A percentile compares a stretch with the other conserved stretches of the same genome.
phyloP scores from a whole-genome alignment of 2,329 filamentous ascomycete species.

The Sporothrix inflata region DNA sequence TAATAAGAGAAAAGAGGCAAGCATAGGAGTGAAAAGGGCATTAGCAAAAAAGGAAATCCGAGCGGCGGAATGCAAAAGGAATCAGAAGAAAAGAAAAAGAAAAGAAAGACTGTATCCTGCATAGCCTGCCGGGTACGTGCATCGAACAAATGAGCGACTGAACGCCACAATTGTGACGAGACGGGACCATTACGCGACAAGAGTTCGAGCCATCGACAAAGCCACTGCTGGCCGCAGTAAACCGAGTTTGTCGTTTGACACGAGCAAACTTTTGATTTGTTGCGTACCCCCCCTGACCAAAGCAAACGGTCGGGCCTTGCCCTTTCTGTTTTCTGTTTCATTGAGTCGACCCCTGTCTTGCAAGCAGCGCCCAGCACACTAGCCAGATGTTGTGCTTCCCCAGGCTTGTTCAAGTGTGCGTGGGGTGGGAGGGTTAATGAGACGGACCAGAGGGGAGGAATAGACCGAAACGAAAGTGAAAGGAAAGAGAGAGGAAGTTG shows the following conservation, averaged over 20 bases:
- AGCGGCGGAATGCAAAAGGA: background rate
- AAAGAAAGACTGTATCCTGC: too few relatives aligned
- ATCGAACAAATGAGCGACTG: background rate
- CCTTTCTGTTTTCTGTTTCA: too few relatives aligned
- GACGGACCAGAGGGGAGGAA: too few relatives aligned
- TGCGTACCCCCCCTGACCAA: background rate
- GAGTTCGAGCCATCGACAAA: background rate
- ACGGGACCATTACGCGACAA: background rate
- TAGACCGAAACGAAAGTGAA: too few relatives aligned
- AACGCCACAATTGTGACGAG: constrained; percentile 5
- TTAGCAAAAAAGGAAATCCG: background rate
- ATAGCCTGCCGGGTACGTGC: constrained; percentile 5
- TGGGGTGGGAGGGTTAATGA: background rate
- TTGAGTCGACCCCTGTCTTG: background rate
- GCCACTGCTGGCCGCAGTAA: background rate
- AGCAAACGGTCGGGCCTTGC: background rate
- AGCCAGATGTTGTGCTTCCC: background rate
- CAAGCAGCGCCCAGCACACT: background rate
- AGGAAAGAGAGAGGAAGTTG: too few relatives aligned
- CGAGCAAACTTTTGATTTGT: background rate
- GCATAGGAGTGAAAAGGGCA: too few relatives aligned
- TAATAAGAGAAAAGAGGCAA: too few relatives aligned
- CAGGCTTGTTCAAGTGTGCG: background rate
- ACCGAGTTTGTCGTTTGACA: background rate
- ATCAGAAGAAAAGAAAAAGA: too few relatives aligned